Evolutionary conservation across 2,329 filamentous ascomycete genomes (phyloP), one percentile per base, ranked within the genome.

Genomic region (Pseudocercospora eumusae): DNA sequence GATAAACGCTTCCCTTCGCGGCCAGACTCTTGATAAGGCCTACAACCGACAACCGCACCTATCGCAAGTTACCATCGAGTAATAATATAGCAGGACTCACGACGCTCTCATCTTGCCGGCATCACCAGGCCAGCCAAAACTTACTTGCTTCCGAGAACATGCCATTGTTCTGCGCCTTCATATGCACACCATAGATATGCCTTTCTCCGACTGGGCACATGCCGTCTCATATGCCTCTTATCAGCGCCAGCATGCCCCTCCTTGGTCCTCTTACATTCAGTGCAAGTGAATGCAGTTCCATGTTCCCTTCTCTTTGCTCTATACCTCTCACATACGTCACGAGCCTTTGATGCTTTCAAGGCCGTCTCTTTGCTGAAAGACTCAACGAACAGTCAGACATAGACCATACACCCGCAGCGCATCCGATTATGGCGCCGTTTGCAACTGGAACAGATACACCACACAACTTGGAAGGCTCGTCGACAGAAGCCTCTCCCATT

Each of bases 361-460:
- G 31, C 45, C 20, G 27, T 49, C 27, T 52, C n/a, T 31, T 33
- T 58, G 56, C 33, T 47, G 25, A 21, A 50, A 18, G 25, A 15
- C 25, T 18, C 11, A 25, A 44, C n/a, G 47, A 20, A 27, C 49
- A 27, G 40, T 42, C n/a, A 42, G 18, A 18, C 50, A 10, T 28
- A 21, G 15, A 33, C 18, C n/a, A 36, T 23, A 21, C 27, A 20
- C 15, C 15, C 20, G 13, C 31, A 23, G 20, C 60, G 44, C 49
- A 18, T 20, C 13, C 56, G 9, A 64, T 13, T 50, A 74, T 74
- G 71, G 71, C 71, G 13, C 71, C 71, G 18, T 71, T 66, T 60
- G 69, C 70, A 36, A 74, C 70, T 28, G 70, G 70, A 25, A 68
- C 67, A 28, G 60, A 62, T 47, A 67, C 69, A 23, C 70, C 70